These are phyloP conservation scores for Pulveroboletus sp. DNA, from an alignment of 768 basidiomycete species.

Conservation along the genomic window DNA sequence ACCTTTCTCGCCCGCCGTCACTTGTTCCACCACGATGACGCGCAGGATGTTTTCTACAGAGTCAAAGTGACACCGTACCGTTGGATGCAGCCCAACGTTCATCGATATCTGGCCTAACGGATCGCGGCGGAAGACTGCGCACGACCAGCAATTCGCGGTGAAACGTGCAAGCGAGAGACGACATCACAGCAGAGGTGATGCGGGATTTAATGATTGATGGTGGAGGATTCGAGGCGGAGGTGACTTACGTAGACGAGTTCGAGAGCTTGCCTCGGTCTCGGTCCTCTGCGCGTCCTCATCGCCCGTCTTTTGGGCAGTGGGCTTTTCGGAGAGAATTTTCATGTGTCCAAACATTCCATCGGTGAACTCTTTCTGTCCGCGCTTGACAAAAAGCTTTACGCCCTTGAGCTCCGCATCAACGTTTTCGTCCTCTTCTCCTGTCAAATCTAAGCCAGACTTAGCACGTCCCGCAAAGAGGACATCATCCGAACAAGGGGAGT, in stretches of 20 bases:
- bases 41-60: conserved; percentile 51
- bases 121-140: conserved; percentile 63
- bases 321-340: conserved; percentile 47
- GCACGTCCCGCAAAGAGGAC: not conserved
- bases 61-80: conserved; percentile 57
- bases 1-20: conserved; percentile 23
- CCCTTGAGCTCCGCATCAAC: conserved; percentile 54
- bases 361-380: conserved; percentile 44
- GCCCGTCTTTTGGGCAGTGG: not conserved
- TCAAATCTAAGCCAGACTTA: conserved; percentile 29
- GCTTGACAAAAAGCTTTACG: conserved; percentile 47
- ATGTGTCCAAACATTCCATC: conserved; percentile 57
- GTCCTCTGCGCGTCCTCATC: not conserved
- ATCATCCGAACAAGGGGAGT: not conserved
- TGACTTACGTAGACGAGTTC: conserved; percentile 32
- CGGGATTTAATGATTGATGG: conserved; percentile 17
- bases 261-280: conserved; percentile 12
- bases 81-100: conserved; percentile 53
- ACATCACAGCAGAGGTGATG: conserved; percentile 2
- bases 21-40: conserved; percentile 48
- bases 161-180: not conserved
- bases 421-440: conserved; percentile 65
- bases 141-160: not conserved
- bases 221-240: conserved; percentile 16
- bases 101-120: conserved; percentile 66